A percentile compares a stretch with the other conserved stretches of the same genome.
These are phyloP conservation scores for Populus alba DNA, from an alignment of 345 rosid genomes.

Conservation along the genomic window DNA sequence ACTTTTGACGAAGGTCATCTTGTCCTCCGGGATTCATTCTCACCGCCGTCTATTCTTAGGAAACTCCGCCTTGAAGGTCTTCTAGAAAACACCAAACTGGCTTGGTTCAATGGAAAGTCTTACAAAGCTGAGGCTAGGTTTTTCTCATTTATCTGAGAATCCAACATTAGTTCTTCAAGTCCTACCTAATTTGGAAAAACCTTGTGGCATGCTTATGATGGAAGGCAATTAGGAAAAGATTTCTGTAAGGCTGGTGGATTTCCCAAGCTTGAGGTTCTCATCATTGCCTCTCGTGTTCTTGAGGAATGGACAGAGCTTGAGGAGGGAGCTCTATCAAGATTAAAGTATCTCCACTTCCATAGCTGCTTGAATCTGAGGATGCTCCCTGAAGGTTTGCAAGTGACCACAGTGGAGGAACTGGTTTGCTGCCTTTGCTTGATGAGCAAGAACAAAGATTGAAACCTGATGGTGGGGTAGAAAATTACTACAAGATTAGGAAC, in stretches of 20 bases:
- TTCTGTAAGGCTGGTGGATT: constrained; percentile 41
- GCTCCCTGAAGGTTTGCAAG: constrained; percentile 47
- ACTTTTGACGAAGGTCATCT: constrained; percentile 1
- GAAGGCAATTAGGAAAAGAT: constrained; percentile 33
- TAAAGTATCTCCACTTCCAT: constrained; percentile 33
- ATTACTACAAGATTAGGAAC: constrained; percentile 39
- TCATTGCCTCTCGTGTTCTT: constrained; percentile 32
- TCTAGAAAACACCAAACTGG: constrained; percentile 33
- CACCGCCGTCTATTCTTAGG: constrained; percentile 34
- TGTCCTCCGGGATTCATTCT: constrained; percentile 27
- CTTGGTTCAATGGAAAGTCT: constrained; percentile 29
- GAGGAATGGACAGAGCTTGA: constrained; percentile 43
- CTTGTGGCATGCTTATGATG: constrained; percentile 36
- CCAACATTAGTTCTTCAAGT: constrained; percentile 33
- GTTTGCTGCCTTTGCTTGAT: constrained; percentile 36
- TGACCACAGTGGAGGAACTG: constrained; percentile 30
- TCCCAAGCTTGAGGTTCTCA: constrained; percentile 38
- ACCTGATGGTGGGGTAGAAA: constrained; percentile 41
- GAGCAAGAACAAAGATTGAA: constrained; percentile 33
- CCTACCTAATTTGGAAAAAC: constrained; percentile 34
- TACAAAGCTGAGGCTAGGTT: constrained; percentile 32
- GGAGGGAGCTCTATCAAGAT: constrained; percentile 41
- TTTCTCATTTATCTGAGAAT: constrained; percentile 34
- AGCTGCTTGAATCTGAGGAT: constrained; percentile 29
- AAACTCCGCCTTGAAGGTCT: constrained; percentile 35